Base-by-base conservation (phyloP, 805 yeast species). In the Cyberlindnera subsufficiens region DNA sequence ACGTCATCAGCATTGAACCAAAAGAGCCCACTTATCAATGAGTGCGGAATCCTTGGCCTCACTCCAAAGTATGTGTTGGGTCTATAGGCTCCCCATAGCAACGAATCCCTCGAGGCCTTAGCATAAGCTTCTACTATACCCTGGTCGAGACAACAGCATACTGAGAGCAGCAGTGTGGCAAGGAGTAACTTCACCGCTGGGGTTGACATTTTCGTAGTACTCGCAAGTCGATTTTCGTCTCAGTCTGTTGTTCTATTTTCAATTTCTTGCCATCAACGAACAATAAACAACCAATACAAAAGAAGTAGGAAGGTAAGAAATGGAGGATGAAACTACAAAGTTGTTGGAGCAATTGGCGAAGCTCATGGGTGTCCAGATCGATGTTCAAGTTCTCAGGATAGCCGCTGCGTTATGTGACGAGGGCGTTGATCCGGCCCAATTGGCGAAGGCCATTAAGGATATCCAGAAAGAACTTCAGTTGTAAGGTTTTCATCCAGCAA, bases 21-120 rank as follows among this genome's bases (percentile, higher is more conserved):
- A 80, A 91, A 77, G 20, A 90, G 66, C 0, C 98, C 98, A 13
- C 87, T 67, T 44, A 82, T 57, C 40, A 93, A 69, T 2, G 91
- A 78, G 30, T 78, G 72, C 2, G 96, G 96, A 18, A 38, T 31
- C 5, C 91, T 69, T 3, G 98, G 96, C 37, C 90, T 72, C 37
- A 93, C 66, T 2, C 98, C 98, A 46, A 90, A 68, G 63, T 90
- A 93, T 35, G 87, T 69, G 43, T 87, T 85, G 8, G 96, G 81
- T 49, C 97, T 68, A 63, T 89, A 91, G 1, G 98, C 95, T 1
- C 96, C 98, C 99, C 99, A 91, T 29, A 78, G 60, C 22, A 86
- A 65, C 3, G 87, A 74, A 34, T 72, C 65, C 38, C 71, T 66
- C 6, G 75, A 68, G 30, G 66, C 63, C 22, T 54, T 46, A 35